phyloP scores from a whole-genome alignment of 768 basidiomycete genomes.

The Austroboletus festivus region DNA sequence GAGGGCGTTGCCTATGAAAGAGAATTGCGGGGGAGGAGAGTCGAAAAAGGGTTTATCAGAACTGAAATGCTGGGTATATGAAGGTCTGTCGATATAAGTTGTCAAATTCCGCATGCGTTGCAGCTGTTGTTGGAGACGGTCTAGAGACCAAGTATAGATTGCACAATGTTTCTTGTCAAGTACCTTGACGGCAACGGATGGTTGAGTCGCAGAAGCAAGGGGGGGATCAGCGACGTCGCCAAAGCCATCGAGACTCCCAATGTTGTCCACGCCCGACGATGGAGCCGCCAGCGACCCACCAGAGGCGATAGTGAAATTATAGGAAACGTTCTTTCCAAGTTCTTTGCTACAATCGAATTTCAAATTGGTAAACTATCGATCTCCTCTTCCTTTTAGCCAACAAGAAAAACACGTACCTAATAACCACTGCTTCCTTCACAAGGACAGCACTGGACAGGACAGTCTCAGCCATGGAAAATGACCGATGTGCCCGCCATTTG shows the following conservation, averaged over 20 bases:
- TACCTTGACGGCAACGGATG: constrained; percentile 86
- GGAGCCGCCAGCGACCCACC: constrained; percentile 77
- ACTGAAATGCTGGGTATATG: constrained; percentile 92
- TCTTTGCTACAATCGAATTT: constrained; percentile 58
- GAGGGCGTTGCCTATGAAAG: constrained; percentile 86
- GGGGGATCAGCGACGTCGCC: constrained; percentile 89
- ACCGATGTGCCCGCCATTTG: constrained; percentile 79
- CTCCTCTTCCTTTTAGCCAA: neutral
- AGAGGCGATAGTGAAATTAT: constrained; percentile 91
- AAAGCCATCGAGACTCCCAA: constrained; percentile 86
- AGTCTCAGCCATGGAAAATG: constrained; percentile 90
- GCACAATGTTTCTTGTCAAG: constrained; percentile 84
- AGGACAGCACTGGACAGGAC: constrained; percentile 81
- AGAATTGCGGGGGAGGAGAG: constrained; percentile 81
- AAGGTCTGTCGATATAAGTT: constrained; percentile 86
- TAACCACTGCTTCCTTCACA: constrained; percentile 92
- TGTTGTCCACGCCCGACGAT: constrained; percentile 77
- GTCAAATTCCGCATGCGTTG: constrained; percentile 92
- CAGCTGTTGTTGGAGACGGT: constrained; percentile 83
- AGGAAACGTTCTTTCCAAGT: constrained; percentile 80
- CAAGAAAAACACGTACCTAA: constrained; percentile 54
- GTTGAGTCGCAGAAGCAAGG: constrained; percentile 69
- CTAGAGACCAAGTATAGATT: constrained; percentile 89
- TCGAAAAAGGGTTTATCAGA: constrained; percentile 93
- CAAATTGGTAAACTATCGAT: constrained; percentile 6